A percentile compares a stretch with the other conserved stretches of the same genome.
These are phyloP conservation scores for Epichloe aotearoae DNA, from an alignment of 2,329 filamentous ascomycete genomes.

Conservation along the genomic window DNA sequence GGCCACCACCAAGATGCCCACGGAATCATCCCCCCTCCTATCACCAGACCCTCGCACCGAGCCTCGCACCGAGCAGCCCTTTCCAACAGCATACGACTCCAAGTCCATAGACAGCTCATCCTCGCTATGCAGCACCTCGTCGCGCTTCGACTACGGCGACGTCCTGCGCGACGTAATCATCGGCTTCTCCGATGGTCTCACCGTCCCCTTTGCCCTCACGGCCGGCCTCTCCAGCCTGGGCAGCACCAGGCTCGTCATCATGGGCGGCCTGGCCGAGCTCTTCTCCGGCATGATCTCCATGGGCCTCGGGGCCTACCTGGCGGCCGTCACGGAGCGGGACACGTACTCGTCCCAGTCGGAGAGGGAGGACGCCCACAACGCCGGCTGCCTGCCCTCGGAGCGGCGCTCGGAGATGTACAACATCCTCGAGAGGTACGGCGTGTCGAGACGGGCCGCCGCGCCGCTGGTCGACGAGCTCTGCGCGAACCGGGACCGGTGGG, in stretches of 20 bases:
- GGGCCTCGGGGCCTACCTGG: slow-evolving; percentile 63
- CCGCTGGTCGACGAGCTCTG: slow-evolving; percentile 37
- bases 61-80: slow-evolving; percentile 15
- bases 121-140: slow-evolving; percentile 6
- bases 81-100: slow-evolving; percentile 10
- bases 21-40: slow-evolving; percentile 21
- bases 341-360: slow-evolving; percentile 36
- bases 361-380: slow-evolving; percentile 28
- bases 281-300: slow-evolving; percentile 66
- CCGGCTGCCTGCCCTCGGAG: slow-evolving; percentile 27
- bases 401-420: slow-evolving; percentile 36
- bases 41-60: slow-evolving; percentile 17
- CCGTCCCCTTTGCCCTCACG: slow-evolving; percentile 66
- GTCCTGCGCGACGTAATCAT: slow-evolving; percentile 55
- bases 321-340: slow-evolving; percentile 43
- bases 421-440: slow-evolving; percentile 36
- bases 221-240: slow-evolving; percentile 56
- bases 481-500: slow-evolving; percentile 33
- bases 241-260: slow-evolving; percentile 53
- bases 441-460: slow-evolving; percentile 28
- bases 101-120: slow-evolving; percentile 13
- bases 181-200: slow-evolving; percentile 66
- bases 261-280: slow-evolving; percentile 61
- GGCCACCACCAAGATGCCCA: slow-evolving; percentile 4
- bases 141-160: slow-evolving; percentile 24